Percentiles rank a stretch among this genome's conserved stretches.
Conservation (phyloP, 768 basidiomycete species). For the Russula ochroleuca region DNA sequence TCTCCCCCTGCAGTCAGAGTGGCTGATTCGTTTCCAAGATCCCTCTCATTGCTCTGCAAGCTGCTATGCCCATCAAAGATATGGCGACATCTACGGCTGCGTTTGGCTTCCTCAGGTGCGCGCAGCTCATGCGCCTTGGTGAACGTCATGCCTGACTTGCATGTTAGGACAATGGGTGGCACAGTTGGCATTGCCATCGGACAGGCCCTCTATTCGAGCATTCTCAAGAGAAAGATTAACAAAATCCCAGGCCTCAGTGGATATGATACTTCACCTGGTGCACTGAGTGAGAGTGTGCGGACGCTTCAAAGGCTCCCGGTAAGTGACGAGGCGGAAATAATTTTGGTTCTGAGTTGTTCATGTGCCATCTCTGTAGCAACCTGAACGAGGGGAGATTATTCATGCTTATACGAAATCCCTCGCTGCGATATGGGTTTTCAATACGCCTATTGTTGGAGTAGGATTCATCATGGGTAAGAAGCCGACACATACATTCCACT, state of each 20-base stretch:
- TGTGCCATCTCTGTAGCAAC: constrained; percentile 29
- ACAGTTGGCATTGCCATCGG: constrained; percentile 72
- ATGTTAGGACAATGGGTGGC: constrained; percentile 60
- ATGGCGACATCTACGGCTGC: constrained; percentile 79
- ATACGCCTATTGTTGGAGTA: constrained; percentile 33
- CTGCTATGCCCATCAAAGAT: constrained; percentile 82
- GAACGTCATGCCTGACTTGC: constrained; percentile 10
- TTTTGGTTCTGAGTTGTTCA: background rate
- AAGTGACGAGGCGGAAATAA: background rate
- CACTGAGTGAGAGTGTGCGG: constrained; percentile 32
- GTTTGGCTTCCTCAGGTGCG: constrained; percentile 64
- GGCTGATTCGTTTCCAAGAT: constrained; percentile 36
- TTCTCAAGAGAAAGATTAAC: constrained; percentile 33
- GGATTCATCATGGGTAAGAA: constrained; percentile 34
- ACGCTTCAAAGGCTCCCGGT: constrained; percentile 30
- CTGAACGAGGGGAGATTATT: constrained; percentile 34
- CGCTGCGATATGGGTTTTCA: constrained; percentile 41
- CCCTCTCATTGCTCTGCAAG: constrained; percentile 72
- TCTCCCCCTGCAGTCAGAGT: constrained; percentile 1
- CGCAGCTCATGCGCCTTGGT: background rate
- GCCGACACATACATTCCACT: background rate
- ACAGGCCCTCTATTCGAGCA: constrained; percentile 63
- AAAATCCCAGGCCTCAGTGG: constrained; percentile 25
- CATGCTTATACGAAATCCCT: constrained; percentile 39
- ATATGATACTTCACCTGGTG: constrained; percentile 28